Evolutionary conservation across 345 rosid species (phyloP), one percentile per base, ranked within the genome.

Genomic region (Barbarea vulgaris): DNA sequence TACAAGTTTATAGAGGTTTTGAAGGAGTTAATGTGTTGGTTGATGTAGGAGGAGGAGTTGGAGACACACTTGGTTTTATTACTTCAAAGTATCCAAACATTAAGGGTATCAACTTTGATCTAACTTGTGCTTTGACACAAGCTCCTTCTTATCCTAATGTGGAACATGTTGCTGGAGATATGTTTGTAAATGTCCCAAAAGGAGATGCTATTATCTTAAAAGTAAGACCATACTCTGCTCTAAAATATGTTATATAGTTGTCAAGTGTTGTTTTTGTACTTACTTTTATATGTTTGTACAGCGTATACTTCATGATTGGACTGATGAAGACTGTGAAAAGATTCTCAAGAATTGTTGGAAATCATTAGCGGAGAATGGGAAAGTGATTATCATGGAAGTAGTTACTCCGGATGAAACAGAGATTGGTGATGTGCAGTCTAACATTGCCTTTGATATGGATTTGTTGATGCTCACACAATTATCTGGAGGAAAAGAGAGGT

Each of bases 141-240:
- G 81, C 81, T 12, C 77, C 73, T 41, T 30, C 67, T 17, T 70
- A 41, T 46, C 80, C 72, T 72, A 77, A 80, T 33, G 75, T 83
- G 28, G 68, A 78, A 22, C 79, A 81, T 75, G 82, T 77, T 1
- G 74, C 79, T 34, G 84, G 84, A 55, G 84, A 85, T 64, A 81
- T 83, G 80, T 76, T 77, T 60, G 36, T 28, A 7, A 21, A 58
- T 53, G 67, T 85, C 58, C 89, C 89, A 11, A 59, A 44, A 39
- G 87, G 79, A 34, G 80, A 86, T 57, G 80, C 81, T 21, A 81
- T 84, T 52, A 73, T 86, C 64, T 74, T 86, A 76, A 81, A 81
- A 77, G 79, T 81, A 61, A 63, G 67, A 62, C 24, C 1, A 1
- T 55, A 9, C 27, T 31, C 51, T 31, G 15, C 15, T 46, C 33